These are phyloP conservation scores for Tilletiaria anomala DNA, from an alignment of 1,284 basidiomycete genomes.

Conservation along the genomic window DNA sequence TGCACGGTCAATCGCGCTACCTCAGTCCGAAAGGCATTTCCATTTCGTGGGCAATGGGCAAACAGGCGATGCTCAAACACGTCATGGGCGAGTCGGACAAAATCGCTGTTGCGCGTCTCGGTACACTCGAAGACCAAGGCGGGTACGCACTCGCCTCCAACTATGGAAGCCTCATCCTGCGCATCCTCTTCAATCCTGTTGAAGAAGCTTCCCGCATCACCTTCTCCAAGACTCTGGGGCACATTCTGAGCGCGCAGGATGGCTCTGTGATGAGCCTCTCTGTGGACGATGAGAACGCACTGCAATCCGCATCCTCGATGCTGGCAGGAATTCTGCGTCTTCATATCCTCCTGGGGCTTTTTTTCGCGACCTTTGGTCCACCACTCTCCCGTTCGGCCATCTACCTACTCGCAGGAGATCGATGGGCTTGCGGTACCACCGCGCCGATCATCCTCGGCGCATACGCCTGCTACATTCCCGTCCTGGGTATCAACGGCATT, in stretches of 20 bases:
- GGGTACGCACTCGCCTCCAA: conserved; percentile 36
- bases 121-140: conserved; percentile 30
- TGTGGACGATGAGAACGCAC: background rate
- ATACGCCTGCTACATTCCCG: conserved; percentile 27
- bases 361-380: conserved; percentile 18
- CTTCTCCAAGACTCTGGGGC: conserved; percentile 7
- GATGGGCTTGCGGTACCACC: conserved; percentile 18
- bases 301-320: conserved; percentile 3
- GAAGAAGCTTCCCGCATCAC: conserved; percentile 29
- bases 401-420: conserved; percentile 23
- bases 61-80: conserved; percentile 79
- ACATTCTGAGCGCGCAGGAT: background rate
- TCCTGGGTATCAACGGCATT: conserved; percentile 34
- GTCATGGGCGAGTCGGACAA: conserved; percentile 91
- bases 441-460: conserved; percentile 22
- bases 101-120: conserved; percentile 42
- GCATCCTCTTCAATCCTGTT: conserved; percentile 35
- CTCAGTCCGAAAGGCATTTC: conserved; percentile 2
- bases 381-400: conserved; percentile 21
- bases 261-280: background rate
- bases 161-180: conserved; percentile 31
- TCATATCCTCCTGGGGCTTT: conserved; percentile 15
- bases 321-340: conserved; percentile 14
- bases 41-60: conserved; percentile 63
- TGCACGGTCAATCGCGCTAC: background rate